Base-by-base conservation (phyloP, 768 basidiomycete species). In the Cytidiella melzeri region DNA sequence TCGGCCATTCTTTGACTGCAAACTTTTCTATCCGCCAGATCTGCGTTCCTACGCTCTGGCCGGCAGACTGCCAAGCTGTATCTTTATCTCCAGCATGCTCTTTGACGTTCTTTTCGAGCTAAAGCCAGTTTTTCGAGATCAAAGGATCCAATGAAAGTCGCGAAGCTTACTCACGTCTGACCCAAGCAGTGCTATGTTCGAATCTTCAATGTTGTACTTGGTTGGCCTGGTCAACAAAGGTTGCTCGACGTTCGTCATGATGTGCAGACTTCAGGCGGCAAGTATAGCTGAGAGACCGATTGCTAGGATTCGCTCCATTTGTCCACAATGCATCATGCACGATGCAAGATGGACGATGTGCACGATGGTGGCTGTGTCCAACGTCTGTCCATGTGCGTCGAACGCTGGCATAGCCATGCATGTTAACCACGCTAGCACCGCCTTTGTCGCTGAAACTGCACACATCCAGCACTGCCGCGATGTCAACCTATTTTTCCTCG, bases 21-120 rank as follows among this genome's bases (percentile, higher is more conserved):
- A 81, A 83, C 41, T 78, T 69, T 57, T 83, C 78, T 43, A 81
- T 73, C 13, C 78, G 66, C 82, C 80, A 84, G 1, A 78, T 74
- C 58, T 79, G 70, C 45, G 78, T 57, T 0, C 78, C 80, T 3
- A 60, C 57, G 7, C 51, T 52, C 20, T 63, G 54, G 1, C 77
- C 80, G 15, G 76, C 77, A 5, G 56, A 54, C n/a, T 66, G 59
- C 80, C 80, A 81, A 23, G 76, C 76, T 18, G 61, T 42, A 57
- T 80, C 79, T 11, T 64, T 65, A 46, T 75, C 73, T 28, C 78
- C 78, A 6, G 73, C 71, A 48, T 74, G 69, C 60, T 79, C 73
- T 7, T 73, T 69, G 19, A 80, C 79, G 28, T 66, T 69, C 63
- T 77, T 78, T 67, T 82, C 80, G 48, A 81, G 68, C 80, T 81